Evolutionary conservation across 768 basidiomycete species (phyloP).

Genomic region (Kwoniella mangroviensis): DNA sequence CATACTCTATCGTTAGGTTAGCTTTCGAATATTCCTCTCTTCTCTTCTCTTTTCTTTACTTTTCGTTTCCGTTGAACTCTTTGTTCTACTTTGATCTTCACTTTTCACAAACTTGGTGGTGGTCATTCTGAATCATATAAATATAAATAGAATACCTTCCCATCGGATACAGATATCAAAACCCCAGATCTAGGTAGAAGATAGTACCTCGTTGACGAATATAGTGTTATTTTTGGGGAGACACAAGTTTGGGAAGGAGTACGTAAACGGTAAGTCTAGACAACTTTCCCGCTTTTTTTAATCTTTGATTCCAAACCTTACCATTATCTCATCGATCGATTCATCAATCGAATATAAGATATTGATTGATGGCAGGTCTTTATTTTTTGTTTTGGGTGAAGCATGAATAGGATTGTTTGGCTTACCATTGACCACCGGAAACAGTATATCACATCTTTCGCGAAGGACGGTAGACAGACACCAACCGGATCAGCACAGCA

Average conservation of each 20-base stretch:
- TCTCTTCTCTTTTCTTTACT: neutral
- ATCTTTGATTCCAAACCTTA: neutral
- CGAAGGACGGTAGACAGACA: too few species aligned
- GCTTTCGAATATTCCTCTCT: neutral
- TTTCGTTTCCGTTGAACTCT: neutral
- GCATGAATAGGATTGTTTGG: too few species aligned
- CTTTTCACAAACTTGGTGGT: neutral
- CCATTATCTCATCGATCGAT: neutral
- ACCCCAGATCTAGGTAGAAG: neutral
- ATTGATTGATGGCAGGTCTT: neutral
- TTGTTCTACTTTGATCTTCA: neutral
- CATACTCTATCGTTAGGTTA: neutral
- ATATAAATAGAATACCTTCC: neutral
- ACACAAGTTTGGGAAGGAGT: neutral
- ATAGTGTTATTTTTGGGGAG: neutral
- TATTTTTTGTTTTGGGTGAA: too few species aligned
- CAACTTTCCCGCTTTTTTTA: neutral
- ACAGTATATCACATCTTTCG: neutral
- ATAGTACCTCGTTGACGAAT: neutral
- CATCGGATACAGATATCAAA: neutral
- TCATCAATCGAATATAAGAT: neutral
- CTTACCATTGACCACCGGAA: neutral
- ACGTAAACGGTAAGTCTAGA: constrained; percentile 2
- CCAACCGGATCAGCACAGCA: neutral
- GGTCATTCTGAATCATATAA: neutral